Base-by-base conservation (phyloP, 805 yeast species). In the Pichia manshurica region DNA sequence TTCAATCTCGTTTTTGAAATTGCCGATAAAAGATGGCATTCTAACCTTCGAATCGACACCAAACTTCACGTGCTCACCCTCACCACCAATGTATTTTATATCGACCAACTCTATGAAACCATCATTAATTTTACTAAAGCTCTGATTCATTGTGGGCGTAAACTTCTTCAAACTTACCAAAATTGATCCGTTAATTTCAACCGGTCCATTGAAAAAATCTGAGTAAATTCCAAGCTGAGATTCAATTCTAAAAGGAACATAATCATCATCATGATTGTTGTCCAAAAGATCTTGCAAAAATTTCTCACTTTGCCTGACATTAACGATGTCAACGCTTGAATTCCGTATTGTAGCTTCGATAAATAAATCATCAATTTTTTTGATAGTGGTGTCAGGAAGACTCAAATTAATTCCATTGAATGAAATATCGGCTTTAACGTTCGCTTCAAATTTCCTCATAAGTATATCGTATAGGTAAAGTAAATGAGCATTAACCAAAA, bases 181-280 rank as follows among this genome's bases (percentile, higher is more conserved):
- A 4, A 20, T 10, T 25, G n/a, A 7, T 4, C 29, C 23, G 4
- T 3, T 19, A 10, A 46, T 33, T 12, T 36, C n/a, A 19, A 51
- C 25, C 4, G 20, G 4, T 7, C 52, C 53, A n/a, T 36, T 28
- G 28, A 52, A 32, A 33, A 45, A 50, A 3, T 25, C 34, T 16
- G 51, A 52, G 10, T 23, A 17, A 8, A 48, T 23, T 3, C 12
- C 28, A 15, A 19, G 33, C 7, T 33, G 10, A 4, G 45, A 10
- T 3, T 45, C 38, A 2, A 46, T 8, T 17, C 16, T 17, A 5
- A 37, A 17, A 15, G 32, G n/a, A 20, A 17, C 32, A 5, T 38
- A n/a, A 2, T 20, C 10, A 19, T 22, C 5, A 13, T 32, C 2
- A 5, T 10, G 9, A 12, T 35, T 42, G 17, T 41, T 25, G 13